phyloP scores from a whole-genome alignment of 345 rosid genomes.

The Camelina hispida region DNA sequence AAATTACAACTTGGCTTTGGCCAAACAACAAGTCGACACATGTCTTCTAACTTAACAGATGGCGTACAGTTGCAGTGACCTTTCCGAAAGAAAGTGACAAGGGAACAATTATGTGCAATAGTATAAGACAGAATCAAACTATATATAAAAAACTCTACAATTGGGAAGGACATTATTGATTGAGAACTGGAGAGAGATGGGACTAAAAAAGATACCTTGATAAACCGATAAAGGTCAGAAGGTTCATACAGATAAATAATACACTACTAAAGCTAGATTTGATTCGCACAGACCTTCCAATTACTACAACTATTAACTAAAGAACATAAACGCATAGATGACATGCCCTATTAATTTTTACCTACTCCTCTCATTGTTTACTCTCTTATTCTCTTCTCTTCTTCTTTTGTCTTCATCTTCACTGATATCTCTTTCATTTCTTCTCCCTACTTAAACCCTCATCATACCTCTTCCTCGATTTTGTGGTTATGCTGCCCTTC shows the following conservation, averaged over 20 bases:
- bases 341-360: background rate
- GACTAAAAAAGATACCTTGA: background rate
- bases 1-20: background rate
- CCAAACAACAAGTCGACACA: background rate
- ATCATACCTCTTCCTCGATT: background rate
- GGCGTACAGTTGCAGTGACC: background rate
- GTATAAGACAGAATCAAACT: background rate
- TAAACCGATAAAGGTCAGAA: background rate
- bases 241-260: background rate
- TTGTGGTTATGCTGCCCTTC: background rate
- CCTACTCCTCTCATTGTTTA: background rate
- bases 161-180: background rate
- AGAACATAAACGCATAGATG: background rate
- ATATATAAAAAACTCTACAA: background rate
- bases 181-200: background rate
- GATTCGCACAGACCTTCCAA: background rate
- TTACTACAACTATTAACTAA: background rate
- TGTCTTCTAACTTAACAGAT: background rate
- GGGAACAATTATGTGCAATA: background rate
- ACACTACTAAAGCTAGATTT: conserved; percentile 8
- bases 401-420: background rate
- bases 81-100: background rate
- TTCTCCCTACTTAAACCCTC: background rate
- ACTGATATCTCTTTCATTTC: background rate
- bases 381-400: background rate